Evolutionary conservation across 805 yeast species (phyloP).

Genomic region (Nakazawaea pomicola): DNA sequence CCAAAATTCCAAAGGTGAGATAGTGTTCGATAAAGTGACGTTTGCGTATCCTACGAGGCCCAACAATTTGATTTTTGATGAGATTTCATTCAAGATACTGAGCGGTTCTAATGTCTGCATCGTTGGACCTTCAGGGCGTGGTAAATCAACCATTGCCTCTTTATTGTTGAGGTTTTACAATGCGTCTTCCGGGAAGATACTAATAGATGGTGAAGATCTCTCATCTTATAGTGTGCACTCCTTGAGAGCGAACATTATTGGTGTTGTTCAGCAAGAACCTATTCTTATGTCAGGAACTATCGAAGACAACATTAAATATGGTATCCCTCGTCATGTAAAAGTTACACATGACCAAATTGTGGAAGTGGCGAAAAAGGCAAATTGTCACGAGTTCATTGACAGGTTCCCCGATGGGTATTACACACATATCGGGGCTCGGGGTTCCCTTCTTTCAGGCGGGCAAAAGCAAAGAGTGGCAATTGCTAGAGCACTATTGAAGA

Average conservation of each 20-base stretch:
- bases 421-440: slow-evolving; percentile 48
- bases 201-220: slow-evolving; percentile 64
- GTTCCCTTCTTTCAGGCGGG: slow-evolving; percentile 54
- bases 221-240: slow-evolving; percentile 68
- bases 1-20: slow-evolving; percentile 41
- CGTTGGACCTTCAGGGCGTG: slow-evolving; percentile 95
- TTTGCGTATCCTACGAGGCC: slow-evolving; percentile 88
- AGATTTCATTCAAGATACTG: slow-evolving; percentile 56
- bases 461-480: slow-evolving; percentile 75
- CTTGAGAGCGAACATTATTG: slow-evolving; percentile 63
- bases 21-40: slow-evolving; percentile 60
- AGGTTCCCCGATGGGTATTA: slow-evolving; percentile 79
- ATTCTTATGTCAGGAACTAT: slow-evolving; percentile 82
- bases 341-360: slow-evolving; percentile 56
- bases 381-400: slow-evolving; percentile 63
- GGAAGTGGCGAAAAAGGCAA: slow-evolving; percentile 66
- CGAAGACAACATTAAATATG: slow-evolving; percentile 82
- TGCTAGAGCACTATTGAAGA: slow-evolving; percentile 66
- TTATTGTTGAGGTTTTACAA: slow-evolving; percentile 80
- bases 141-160: slow-evolving; percentile 86
- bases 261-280: slow-evolving; percentile 93
- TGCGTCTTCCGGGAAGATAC: slow-evolving; percentile 62
- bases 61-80: slow-evolving; percentile 58
- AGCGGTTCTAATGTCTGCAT: slow-evolving; percentile 89
- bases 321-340: slow-evolving; percentile 41